These are phyloP conservation scores for Solanum bukasovii DNA, from an alignment of 257 asterid species.

Conservation along the genomic window DNA sequence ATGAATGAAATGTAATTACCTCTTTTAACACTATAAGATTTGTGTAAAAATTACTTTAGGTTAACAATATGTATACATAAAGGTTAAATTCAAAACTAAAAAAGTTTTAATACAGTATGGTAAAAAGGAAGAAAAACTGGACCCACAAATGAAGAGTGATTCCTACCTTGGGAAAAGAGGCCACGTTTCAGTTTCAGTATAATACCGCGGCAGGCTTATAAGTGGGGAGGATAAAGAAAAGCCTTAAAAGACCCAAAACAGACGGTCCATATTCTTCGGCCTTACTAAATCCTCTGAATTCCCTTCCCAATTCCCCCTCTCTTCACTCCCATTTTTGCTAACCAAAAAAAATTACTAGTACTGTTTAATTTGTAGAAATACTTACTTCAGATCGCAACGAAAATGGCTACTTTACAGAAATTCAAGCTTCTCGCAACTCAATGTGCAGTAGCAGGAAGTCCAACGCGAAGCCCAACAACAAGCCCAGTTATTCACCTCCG, in stretches of 20 bases:
- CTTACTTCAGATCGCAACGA: neutral
- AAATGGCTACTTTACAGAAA: constrained; percentile 80
- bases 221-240: neutral
- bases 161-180: neutral
- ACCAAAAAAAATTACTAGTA: neutral
- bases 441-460: constrained; percentile 79
- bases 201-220: neutral
- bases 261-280: constrained; percentile 13
- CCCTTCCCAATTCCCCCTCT: neutral
- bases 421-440: constrained; percentile 78
- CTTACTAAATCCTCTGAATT: neutral
- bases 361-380: neutral
- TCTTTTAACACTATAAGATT: no score
- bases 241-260: constrained; percentile 9
- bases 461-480: constrained; percentile 69
- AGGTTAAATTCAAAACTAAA: neutral
- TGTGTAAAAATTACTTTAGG: no score
- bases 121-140: neutral
- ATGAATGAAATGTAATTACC: no score
- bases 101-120: neutral
- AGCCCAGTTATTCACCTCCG: constrained; percentile 93
- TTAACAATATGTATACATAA: neutral
- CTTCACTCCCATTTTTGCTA: neutral
- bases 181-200: neutral
- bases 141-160: neutral